These are phyloP conservation scores for Podaxis pistillaris DNA, from an alignment of 768 basidiomycete species.

Conservation along the genomic window DNA sequence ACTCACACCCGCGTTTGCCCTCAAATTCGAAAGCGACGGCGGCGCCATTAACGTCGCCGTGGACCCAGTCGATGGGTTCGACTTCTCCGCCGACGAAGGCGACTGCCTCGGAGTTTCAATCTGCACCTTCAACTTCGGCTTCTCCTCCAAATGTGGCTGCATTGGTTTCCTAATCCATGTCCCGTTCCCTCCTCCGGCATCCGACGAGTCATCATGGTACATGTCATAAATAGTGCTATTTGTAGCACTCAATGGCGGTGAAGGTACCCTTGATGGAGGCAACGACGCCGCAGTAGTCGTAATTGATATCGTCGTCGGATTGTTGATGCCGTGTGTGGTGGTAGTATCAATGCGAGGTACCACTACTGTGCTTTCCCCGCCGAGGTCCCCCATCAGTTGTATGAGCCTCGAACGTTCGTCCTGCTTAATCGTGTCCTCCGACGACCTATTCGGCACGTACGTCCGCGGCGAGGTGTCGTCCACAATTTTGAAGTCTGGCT, in stretches of 20 bases:
- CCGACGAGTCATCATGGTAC: constrained; percentile 14
- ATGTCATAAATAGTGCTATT: constrained; percentile 10
- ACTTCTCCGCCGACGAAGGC: constrained; percentile 6
- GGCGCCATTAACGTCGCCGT: constrained; percentile 8
- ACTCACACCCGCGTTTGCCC: background rate
- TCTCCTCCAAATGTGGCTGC: constrained; percentile 1
- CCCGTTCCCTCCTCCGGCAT: constrained; percentile 12
- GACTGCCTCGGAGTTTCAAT: constrained; percentile 7
- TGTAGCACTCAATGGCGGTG: constrained; percentile 10
- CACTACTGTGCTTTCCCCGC: constrained; percentile 26
- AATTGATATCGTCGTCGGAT: constrained; percentile 5
- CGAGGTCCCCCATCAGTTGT: constrained; percentile 19
- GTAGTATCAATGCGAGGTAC: constrained; percentile 8
- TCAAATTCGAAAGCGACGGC: background rate
- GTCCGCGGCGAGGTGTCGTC: constrained; percentile 23
- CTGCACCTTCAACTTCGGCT: constrained; percentile 13
- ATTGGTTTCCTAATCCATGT: constrained; percentile 10
- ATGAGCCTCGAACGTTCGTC: constrained; percentile 29
- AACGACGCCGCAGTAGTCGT: constrained; percentile 9
- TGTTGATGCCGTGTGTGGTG: background rate
- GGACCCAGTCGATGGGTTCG: constrained; percentile 4
- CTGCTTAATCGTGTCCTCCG: constrained; percentile 30
- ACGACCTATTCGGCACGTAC: constrained; percentile 17
- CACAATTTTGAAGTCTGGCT: constrained; percentile 14
- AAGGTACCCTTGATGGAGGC: constrained; percentile 6